Evolutionary conservation across 768 basidiomycete genomes (phyloP).

Genomic region (Termitomyces bulborhizus): DNA sequence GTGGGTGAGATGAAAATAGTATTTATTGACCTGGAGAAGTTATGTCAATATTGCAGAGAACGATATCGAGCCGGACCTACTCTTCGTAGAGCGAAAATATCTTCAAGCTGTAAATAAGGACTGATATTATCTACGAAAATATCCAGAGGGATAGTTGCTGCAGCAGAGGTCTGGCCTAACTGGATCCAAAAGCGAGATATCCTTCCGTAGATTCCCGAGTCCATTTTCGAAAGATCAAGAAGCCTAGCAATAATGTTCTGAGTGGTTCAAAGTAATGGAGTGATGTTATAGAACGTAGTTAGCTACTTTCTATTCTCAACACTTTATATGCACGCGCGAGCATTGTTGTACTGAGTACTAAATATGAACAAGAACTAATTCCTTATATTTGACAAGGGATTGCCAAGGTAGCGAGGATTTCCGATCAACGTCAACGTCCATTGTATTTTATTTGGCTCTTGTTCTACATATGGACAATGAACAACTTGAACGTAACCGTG

Average conservation of each 20-base stretch:
- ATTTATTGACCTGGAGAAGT: constrained; percentile 43
- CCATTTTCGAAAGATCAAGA: not conserved
- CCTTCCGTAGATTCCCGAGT: not conserved
- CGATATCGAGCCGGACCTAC: constrained; percentile 11
- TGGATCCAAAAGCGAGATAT: not conserved
- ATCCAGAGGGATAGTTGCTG: not conserved
- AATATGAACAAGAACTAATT: not conserved
- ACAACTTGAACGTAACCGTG: too few species aligned
- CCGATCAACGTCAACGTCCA: not conserved
- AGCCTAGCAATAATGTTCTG: not conserved
- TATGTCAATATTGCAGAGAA: not conserved
- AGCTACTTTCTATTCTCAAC: not conserved
- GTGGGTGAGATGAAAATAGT: constrained; percentile 58
- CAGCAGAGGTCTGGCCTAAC: not conserved
- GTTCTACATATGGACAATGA: too few species aligned
- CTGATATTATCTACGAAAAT: constrained; percentile 39
- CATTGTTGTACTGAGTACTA: not conserved
- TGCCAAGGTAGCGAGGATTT: not conserved
- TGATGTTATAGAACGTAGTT: not conserved
- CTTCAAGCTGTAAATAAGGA: constrained; percentile 26
- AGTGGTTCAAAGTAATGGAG: not conserved
- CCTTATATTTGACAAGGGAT: not conserved
- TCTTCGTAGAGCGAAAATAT: too few species aligned
- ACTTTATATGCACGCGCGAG: not conserved
- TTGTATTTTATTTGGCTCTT: too few species aligned